Conservation (phyloP, 306 rosid genomes). For the Lagenaria siceraria region DNA sequence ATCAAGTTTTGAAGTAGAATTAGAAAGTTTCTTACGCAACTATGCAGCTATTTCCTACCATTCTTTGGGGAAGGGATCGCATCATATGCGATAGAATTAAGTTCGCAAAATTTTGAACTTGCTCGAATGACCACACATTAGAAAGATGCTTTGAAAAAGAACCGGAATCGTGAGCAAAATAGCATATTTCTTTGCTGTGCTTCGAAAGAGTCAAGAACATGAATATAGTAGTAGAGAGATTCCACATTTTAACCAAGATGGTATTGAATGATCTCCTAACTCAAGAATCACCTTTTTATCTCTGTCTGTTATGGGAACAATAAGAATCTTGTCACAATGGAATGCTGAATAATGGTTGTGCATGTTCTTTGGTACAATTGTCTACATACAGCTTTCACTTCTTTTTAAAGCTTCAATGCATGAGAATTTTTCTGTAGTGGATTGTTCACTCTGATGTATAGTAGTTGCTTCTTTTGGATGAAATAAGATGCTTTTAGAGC, state of each 20-base stretch:
- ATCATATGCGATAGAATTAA: neutral
- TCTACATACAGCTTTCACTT: neutral
- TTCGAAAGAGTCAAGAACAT: neutral
- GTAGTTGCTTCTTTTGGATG: neutral
- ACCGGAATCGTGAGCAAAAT: neutral
- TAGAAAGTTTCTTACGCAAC: neutral
- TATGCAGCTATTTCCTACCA: neutral
- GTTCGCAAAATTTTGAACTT: neutral
- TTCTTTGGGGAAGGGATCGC: neutral
- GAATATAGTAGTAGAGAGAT: neutral
- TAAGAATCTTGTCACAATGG: neutral
- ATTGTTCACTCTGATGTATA: neutral
- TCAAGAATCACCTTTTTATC: constrained; percentile 2
- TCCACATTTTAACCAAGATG: neutral
- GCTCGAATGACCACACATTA: neutral
- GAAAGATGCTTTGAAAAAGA: constrained; percentile 1
- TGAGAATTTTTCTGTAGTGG: neutral
- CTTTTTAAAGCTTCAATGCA: neutral
- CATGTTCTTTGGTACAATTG: neutral
- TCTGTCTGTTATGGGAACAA: neutral
- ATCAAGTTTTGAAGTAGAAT: neutral
- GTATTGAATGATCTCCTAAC: neutral
- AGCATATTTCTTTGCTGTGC: neutral
- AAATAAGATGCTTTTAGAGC: neutral
- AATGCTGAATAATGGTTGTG: constrained; percentile 4